Base-by-base conservation (phyloP, 1,284 basidiomycete species). In the Dichomitus squalens region DNA sequence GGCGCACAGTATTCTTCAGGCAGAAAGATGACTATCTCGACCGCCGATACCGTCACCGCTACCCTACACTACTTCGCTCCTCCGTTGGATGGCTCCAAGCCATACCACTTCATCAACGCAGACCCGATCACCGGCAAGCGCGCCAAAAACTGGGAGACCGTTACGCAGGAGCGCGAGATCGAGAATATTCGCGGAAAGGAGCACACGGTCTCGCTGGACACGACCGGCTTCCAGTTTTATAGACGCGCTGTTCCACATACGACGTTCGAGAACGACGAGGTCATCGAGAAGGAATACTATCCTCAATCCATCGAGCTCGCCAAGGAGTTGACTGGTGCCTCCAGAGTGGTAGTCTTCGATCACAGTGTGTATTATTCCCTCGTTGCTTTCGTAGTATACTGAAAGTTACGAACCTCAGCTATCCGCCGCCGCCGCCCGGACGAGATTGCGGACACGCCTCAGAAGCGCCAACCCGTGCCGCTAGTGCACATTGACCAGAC, bases 241-340 rank as follows among this genome's bases (percentile, higher is more conserved):
- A 70, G 75, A 2, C 67, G 70, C 23, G 68, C 78, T 1, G 69
- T 81, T 0, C 73, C 76, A 53, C 77, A 82, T 65, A 80, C 65
- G 2, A 59, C 72, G 0, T 84, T 82, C 65, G 59, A 63, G 9
- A 72, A 79, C 59, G 81, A 85, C 50, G 78, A 73, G 5, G 79
- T 76, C 29, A 77, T 87, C 51, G 65, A 76, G 61, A 66, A 64
- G 48, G 80, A 81, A 53, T 88, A 88, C 66, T 87, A 87, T 61
- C 77, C 79, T 0, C 86, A 89, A 71, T 82, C 80, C 59, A 75
- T 76, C 34, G 79, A 80, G 66, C 72, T 87, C 38, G 73, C 87
- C 50, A 88, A 88, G 73, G 70, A 80, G 62, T 60, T 84, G 7
- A 86, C 85, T 0, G 86, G 86, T 1, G 86, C 85, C 0, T 82